phyloP scores from a whole-genome alignment of 805 yeast species.

The Ogataea neopini region DNA sequence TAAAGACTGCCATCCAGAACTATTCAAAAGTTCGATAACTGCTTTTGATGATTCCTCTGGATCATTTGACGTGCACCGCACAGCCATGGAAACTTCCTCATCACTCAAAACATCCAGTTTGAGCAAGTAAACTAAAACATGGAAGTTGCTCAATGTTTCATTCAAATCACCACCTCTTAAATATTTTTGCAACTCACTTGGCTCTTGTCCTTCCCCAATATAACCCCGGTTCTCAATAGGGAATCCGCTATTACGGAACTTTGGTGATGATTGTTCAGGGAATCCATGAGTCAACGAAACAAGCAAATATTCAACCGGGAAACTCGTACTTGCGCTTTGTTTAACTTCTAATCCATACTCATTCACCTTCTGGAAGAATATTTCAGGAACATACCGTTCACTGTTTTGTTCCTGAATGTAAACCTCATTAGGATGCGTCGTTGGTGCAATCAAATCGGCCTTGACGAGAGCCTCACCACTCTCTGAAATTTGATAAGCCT shows the following conservation, averaged over 20 bases:
- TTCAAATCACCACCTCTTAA: conserved; percentile 32
- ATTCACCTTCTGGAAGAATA: conserved; percentile 78
- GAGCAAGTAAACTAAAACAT: conserved; percentile 55
- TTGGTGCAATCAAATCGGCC: conserved; percentile 83
- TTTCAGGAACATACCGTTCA: conserved; percentile 89
- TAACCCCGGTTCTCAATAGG: conserved; percentile 81
- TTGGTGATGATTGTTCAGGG: conserved; percentile 61
- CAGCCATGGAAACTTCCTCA: conserved; percentile 48
- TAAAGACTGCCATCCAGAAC: conserved; percentile 84
- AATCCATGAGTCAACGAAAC: conserved; percentile 93
- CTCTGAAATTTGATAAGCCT: conserved; percentile 85
- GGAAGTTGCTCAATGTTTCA: conserved; percentile 63
- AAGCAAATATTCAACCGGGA: conserved; percentile 87
- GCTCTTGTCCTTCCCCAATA: conserved; percentile 72
- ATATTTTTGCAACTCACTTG: conserved; percentile 52
- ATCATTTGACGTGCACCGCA: conserved; percentile 1
- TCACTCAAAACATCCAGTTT: conserved; percentile 57
- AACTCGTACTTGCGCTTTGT: conserved; percentile 84
- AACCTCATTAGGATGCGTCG: conserved; percentile 88
- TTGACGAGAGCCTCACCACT: conserved; percentile 84
- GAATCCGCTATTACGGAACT: conserved; percentile 51
- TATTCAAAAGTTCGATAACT: conserved; percentile 39
- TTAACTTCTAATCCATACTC: conserved; percentile 91
- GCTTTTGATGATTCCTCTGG: conserved; percentile 38
- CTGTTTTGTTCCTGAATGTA: conserved; percentile 73